These are phyloP conservation scores for Casuarina cunninghamiana DNA, from an alignment of 306 rosid genomes.

Conservation along the genomic window DNA sequence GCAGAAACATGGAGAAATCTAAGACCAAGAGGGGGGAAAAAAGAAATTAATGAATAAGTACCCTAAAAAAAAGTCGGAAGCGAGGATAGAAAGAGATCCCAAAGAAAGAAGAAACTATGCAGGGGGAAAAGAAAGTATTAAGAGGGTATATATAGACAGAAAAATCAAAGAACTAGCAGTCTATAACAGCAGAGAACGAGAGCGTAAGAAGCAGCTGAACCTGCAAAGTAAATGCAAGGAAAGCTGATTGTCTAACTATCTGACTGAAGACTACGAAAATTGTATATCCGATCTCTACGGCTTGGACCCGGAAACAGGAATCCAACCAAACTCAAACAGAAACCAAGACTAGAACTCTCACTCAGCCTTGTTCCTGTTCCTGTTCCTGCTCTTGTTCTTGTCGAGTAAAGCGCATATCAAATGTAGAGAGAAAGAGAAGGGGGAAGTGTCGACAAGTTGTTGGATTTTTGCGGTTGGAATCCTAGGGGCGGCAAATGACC, in stretches of 20 bases:
- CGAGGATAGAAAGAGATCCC: not conserved
- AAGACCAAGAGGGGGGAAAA: conserved; percentile 5
- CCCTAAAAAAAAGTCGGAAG: conserved; percentile 1
- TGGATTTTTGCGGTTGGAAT: conserved; percentile 36
- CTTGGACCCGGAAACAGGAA: conserved; percentile 16
- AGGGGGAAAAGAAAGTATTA: not conserved
- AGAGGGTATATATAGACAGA: not conserved
- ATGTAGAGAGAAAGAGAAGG: conserved; percentile 4
- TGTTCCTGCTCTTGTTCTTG: not conserved
- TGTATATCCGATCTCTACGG: conserved; percentile 10
- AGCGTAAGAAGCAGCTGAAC: conserved; percentile 19
- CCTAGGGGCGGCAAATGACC: conserved; percentile 20
- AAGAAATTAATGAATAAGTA: not conserved
- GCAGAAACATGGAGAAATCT: not conserved
- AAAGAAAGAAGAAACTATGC: not conserved
- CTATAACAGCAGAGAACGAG: not conserved
- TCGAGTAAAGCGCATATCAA: conserved; percentile 15
- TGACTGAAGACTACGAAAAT: conserved; percentile 12
- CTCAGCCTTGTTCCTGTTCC: not conserved
- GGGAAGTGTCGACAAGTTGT: not conserved
- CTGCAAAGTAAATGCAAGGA: conserved; percentile 28
- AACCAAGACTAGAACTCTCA: conserved; percentile 7
- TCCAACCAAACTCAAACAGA: not conserved
- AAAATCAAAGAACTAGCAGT: not conserved
- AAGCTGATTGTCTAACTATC: not conserved